These are phyloP conservation scores for Fomitopsis betulina DNA, from an alignment of 1,284 basidiomycete species.

Conservation along the genomic window DNA sequence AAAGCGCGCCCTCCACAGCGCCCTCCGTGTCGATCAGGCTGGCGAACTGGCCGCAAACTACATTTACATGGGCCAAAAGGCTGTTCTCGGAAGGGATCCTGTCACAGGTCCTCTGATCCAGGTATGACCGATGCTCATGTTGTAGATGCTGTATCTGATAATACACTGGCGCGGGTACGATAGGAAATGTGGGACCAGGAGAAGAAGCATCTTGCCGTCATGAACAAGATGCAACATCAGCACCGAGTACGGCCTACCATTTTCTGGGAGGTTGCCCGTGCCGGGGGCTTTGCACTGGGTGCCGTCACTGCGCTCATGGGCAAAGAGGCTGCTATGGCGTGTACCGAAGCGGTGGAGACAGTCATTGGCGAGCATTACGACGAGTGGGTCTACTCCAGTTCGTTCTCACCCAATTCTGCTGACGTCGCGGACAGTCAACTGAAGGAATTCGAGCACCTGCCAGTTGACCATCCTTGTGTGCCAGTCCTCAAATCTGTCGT, in stretches of 20 bases:
- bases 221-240: slow-evolving; percentile 81
- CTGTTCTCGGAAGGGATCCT: slow-evolving; percentile 62
- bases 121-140: neutral
- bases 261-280: slow-evolving; percentile 81
- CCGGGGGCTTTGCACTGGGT: slow-evolving; percentile 83
- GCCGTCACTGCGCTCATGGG: slow-evolving; percentile 85
- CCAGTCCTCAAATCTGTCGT: slow-evolving; percentile 75
- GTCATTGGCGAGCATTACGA: slow-evolving; percentile 98
- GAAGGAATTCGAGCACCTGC: slow-evolving; percentile 58
- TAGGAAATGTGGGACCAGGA: slow-evolving; percentile 98
- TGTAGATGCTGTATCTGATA: neutral
- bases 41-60: slow-evolving; percentile 92
- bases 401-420: neutral
- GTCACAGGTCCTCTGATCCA: slow-evolving; percentile 69
- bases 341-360: slow-evolving; percentile 96
- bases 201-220: slow-evolving; percentile 85
- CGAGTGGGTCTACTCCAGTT: slow-evolving; percentile 61
- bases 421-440: slow-evolving; percentile 56
- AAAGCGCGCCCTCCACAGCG: slow-evolving; percentile 49
- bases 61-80: slow-evolving; percentile 85
- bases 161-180: too few relatives aligned
- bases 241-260: slow-evolving; percentile 83
- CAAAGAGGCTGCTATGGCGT: slow-evolving; percentile 95
- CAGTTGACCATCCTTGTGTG: slow-evolving; percentile 73
- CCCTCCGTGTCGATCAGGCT: slow-evolving; percentile 86